Conservation (phyloP, 83 land plant species). For the Diphasiastrum complanatum region DNA sequence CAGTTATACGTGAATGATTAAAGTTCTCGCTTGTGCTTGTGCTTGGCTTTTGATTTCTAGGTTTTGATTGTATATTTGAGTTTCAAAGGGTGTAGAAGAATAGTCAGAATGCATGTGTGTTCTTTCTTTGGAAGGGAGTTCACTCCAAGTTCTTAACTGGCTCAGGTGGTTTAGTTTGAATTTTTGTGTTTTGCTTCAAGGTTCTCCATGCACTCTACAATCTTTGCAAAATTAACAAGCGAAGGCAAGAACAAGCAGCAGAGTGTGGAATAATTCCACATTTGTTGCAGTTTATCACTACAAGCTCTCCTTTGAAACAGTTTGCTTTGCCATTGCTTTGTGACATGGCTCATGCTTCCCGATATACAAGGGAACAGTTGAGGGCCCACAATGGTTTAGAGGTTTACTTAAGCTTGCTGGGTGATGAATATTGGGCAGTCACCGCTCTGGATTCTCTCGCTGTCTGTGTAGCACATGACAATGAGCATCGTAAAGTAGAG, state of each 20-base stretch:
- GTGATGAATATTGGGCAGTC: conserved; percentile 87
- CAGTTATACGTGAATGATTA: background rate
- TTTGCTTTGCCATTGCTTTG: conserved; percentile 88
- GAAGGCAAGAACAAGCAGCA: conserved; percentile 97
- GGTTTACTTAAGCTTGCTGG: conserved; percentile 78
- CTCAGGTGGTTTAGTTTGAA: too few species aligned
- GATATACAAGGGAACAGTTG: conserved; percentile 90
- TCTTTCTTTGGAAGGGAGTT: too few species aligned
- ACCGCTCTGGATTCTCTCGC: conserved; percentile 95
- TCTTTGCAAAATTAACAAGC: conserved; percentile 94
- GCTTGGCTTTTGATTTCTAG: background rate
- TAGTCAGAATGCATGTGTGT: too few species aligned
- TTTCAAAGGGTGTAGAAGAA: too few species aligned
- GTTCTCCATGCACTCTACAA: conserved; percentile 89
- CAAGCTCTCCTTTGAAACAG: conserved; percentile 76
- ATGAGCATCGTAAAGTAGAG: conserved; percentile 90
- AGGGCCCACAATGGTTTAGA: conserved; percentile 83
- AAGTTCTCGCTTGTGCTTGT: too few species aligned
- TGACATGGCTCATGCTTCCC: conserved; percentile 99
- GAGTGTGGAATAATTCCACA: conserved; percentile 99
- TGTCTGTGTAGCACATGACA: conserved; percentile 95
- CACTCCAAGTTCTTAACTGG: too few species aligned
- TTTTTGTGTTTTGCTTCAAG: too few species aligned
- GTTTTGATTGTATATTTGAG: background rate
- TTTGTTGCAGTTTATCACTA: conserved; percentile 74